These are phyloP conservation scores for Septoria linicola DNA, from an alignment of 2,329 filamentous ascomycete species.

Conservation along the genomic window DNA sequence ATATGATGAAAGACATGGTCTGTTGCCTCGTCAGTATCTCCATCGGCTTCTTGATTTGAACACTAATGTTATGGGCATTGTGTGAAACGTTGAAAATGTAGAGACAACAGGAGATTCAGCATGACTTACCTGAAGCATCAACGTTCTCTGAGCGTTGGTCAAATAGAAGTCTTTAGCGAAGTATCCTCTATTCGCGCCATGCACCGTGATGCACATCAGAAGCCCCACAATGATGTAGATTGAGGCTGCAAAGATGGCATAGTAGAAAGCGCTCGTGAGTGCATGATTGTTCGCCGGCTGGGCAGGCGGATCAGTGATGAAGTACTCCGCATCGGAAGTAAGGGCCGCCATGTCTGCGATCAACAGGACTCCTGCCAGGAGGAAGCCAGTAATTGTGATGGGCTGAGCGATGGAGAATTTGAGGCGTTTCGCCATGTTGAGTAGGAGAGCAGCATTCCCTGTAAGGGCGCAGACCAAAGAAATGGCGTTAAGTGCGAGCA, in stretches of 20 bases:
- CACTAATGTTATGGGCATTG: too few species aligned
- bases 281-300: conserved; percentile 40
- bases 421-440: conserved; percentile 60
- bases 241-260: conserved; percentile 57
- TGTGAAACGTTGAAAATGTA: too few species aligned
- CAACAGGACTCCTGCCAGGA: conserved; percentile 54
- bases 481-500: conserved; percentile 52
- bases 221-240: conserved; percentile 58
- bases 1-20: conserved; percentile 52
- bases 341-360: conserved; percentile 52
- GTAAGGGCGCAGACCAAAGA: conserved; percentile 55
- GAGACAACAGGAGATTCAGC: too few species aligned
- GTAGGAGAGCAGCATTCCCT: conserved; percentile 55
- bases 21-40: conserved; percentile 30
- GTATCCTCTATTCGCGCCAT: conserved; percentile 54
- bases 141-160: conserved; percentile 56
- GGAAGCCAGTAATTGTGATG: conserved; percentile 61
- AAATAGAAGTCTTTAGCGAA: conserved; percentile 58
- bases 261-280: conserved; percentile 59
- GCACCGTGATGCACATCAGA: conserved; percentile 56
- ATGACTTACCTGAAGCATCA: conserved; percentile 44
- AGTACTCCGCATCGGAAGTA: conserved; percentile 47
- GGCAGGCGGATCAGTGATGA: conserved; percentile 40
- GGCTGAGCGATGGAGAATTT: conserved; percentile 58
- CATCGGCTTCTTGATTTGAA: too few species aligned